phyloP scores from a whole-genome alignment of 1,284 basidiomycete species.

The Fomitopsis palustris region DNA sequence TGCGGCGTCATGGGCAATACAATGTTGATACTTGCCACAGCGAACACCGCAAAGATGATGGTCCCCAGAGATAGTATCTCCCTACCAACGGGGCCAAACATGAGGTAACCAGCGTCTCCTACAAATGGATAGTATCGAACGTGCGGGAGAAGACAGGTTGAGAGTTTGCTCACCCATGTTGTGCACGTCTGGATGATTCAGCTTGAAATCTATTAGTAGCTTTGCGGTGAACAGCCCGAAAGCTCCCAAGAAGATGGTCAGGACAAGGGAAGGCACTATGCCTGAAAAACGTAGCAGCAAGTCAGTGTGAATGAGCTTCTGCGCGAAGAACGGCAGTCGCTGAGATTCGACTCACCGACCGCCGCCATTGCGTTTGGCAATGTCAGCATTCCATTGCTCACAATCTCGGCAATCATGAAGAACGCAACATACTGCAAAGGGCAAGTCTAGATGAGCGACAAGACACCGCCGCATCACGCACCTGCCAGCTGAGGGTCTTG shows the following conservation, averaged over 20 bases:
- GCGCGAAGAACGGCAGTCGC: no score
- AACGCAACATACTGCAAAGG: conserved; percentile 40
- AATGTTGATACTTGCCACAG: conserved; percentile 31
- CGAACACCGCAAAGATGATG: conserved; percentile 48
- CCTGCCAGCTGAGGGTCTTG: conserved; percentile 47
- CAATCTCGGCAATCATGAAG: conserved; percentile 58
- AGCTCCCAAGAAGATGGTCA: conserved; percentile 53
- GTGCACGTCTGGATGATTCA: conserved; percentile 53
- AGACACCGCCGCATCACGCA: conserved; percentile 15
- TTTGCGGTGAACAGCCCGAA: conserved; percentile 53
- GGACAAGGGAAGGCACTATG: conserved; percentile 49
- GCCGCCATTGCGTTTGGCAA: conserved; percentile 51
- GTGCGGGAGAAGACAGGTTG: background rate
- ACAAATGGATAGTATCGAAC: conserved; percentile 2
- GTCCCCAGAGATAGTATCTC: conserved; percentile 46
- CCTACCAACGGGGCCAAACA: conserved; percentile 47
- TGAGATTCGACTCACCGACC: conserved; percentile 35
- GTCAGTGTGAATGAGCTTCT: no score
- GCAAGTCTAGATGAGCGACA: background rate
- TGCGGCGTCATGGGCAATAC: background rate
- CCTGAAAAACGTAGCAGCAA: conserved; percentile 25
- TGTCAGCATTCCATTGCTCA: conserved; percentile 57
- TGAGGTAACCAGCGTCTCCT: conserved; percentile 53
- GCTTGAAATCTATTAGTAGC: conserved; percentile 52
- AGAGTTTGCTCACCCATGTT: conserved; percentile 39